Conservation (phyloP, 257 asterid species). For the Ophiorrhiza pumila region DNA sequence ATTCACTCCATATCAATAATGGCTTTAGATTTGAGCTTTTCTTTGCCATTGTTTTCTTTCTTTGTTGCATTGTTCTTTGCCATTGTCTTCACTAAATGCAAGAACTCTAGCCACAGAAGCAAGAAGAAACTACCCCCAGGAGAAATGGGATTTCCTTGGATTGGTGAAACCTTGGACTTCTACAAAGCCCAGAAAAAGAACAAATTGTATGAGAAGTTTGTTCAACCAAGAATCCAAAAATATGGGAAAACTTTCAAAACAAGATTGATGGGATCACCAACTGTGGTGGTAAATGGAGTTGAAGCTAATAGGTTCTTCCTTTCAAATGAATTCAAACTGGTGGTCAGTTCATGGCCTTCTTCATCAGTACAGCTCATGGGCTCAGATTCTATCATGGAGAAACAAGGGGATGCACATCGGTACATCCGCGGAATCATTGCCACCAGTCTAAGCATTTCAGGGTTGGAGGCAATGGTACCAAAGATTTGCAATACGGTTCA, state of each 20-base stretch:
- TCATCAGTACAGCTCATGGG: conserved; percentile 89
- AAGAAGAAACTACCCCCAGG: conserved; percentile 69
- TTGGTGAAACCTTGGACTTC: conserved; percentile 78
- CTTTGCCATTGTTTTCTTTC: conserved; percentile 25
- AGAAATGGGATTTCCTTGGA: conserved; percentile 70
- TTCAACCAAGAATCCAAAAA: conserved; percentile 49
- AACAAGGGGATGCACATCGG: conserved; percentile 68
- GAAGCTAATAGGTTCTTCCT: conserved; percentile 80
- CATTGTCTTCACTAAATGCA: conserved; percentile 24
- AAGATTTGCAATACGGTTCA: conserved; percentile 48
- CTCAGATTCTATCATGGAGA: conserved; percentile 74
- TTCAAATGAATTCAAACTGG: conserved; percentile 79
- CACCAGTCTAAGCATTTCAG: conserved; percentile 44
- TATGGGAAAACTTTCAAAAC: conserved; percentile 75
- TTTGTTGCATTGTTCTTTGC: conserved; percentile 24
- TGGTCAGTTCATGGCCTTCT: conserved; percentile 90
- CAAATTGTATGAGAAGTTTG: conserved; percentile 62
- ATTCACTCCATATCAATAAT: conserved; percentile 16
- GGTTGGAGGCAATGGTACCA: conserved; percentile 58
- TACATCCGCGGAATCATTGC: conserved; percentile 68
- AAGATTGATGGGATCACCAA: conserved; percentile 67
- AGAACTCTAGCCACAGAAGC: conserved; percentile 15
- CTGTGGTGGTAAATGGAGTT: conserved; percentile 76
- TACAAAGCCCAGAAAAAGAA: conserved; percentile 66
- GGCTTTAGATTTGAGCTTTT: conserved; percentile 28